These are phyloP conservation scores for Gonium pectorale DNA, from an alignment of 139 green algal species.

Conservation along the genomic window DNA sequence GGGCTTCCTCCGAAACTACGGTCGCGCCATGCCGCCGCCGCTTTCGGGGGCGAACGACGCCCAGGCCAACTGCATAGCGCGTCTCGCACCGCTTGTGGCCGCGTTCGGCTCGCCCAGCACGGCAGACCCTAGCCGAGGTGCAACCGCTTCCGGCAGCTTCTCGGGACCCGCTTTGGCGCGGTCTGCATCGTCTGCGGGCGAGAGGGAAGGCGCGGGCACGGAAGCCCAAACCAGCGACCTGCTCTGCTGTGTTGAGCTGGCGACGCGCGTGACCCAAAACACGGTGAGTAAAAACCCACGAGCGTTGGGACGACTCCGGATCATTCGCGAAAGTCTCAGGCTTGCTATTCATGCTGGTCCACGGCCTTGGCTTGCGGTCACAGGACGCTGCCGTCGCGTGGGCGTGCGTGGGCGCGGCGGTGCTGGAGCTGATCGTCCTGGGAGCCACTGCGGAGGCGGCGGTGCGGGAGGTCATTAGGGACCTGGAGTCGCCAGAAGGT, in stretches of 20 bases:
- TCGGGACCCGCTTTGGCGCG: no score
- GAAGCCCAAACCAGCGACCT: neutral
- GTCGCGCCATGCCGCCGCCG: slow-evolving; percentile 53
- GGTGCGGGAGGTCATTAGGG: slow-evolving; percentile 34
- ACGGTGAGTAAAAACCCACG: no score
- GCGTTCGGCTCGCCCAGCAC: slow-evolving; percentile 54
- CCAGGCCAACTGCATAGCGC: slow-evolving; percentile 67
- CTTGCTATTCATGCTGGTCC: no score
- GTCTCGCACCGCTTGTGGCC: slow-evolving; percentile 62
- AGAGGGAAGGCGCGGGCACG: no score
- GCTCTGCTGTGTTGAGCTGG: slow-evolving; percentile 31
- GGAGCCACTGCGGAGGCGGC: slow-evolving; percentile 21
- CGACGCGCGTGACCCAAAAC: slow-evolving; percentile 70
- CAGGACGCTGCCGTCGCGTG: slow-evolving; percentile 60
- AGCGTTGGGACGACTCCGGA: no score
- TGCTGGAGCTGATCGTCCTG: slow-evolving; percentile 64
- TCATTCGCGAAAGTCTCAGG: no score
- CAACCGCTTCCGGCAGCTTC: no score
- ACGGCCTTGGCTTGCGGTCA: no score
- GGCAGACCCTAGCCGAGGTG: no score
- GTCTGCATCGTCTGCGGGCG: no score
- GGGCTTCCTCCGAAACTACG: slow-evolving; percentile 68
- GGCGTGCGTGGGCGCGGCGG: slow-evolving; percentile 55
- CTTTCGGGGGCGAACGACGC: slow-evolving; percentile 61
- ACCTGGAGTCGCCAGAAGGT: slow-evolving; percentile 20